phyloP scores from a whole-genome alignment of 495 filamentous ascomycete genomes.

The Daldinia decipiens region DNA sequence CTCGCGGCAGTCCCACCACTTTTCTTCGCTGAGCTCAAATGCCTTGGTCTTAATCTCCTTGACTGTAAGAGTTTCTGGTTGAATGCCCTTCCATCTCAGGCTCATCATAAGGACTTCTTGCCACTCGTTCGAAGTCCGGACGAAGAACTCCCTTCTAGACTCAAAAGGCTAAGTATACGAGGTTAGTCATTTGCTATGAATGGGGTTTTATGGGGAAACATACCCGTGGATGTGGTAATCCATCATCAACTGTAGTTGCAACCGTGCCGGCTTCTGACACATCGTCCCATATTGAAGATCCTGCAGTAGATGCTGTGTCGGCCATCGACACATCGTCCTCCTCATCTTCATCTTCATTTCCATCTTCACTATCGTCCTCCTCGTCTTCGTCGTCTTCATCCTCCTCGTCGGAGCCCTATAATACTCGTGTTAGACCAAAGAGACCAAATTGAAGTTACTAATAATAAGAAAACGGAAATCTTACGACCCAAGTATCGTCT shows the following conservation, averaged over 20 bases:
- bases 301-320: slow-evolving; percentile 47
- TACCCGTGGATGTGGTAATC: slow-evolving; percentile 67
- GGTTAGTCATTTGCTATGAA: slow-evolving; percentile 38
- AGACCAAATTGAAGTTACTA: not conserved
- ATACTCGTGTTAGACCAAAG: slow-evolving; percentile 38
- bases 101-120: slow-evolving; percentile 81
- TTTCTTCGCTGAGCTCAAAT: slow-evolving; percentile 89
- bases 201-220: slow-evolving; percentile 17
- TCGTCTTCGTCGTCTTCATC: slow-evolving; percentile 76
- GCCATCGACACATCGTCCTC: slow-evolving; percentile 55
- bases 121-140: slow-evolving; percentile 87
- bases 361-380: slow-evolving; percentile 74
- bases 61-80: slow-evolving; percentile 71
- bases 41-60: slow-evolving; percentile 93
- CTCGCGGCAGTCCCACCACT: slow-evolving; percentile 98
- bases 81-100: slow-evolving; percentile 66
- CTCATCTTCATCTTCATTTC: slow-evolving; percentile 72
- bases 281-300: slow-evolving; percentile 53
- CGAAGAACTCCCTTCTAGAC: slow-evolving; percentile 89
- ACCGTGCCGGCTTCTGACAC: slow-evolving; percentile 60
- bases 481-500: slow-evolving; percentile 83
- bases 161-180: slow-evolving; percentile 85
- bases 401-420: slow-evolving; percentile 71
- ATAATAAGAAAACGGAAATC: slow-evolving; percentile 21
- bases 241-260: slow-evolving; percentile 62